Base-by-base conservation (phyloP, 2,329 filamentous ascomycete genomes). In the Scytalidium lignicola region DNA sequence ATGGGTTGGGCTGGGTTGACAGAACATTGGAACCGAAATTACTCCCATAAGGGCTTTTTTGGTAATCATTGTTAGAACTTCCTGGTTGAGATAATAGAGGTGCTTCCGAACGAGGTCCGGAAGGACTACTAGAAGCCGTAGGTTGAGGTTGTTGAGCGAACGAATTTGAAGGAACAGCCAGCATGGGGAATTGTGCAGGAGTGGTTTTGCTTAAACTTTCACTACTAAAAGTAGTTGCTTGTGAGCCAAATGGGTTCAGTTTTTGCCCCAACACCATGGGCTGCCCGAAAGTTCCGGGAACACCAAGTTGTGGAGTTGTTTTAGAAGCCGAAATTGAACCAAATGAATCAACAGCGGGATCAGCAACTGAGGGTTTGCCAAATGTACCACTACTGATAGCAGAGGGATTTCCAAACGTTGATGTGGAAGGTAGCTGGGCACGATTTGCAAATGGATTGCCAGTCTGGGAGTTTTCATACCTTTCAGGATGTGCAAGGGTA, bases 151-250 rank as follows among this genome's bases (percentile, higher is more conserved):
- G 58, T 48, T 71, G 70, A 2, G 74, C 71, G 53, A 82, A 80
- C 1, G 67, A 60, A 43, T 64, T 69, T 10, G 62, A 58, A 15
- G 63, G 60, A 49, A 47, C 42, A 21, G 57, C 66, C 70, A 55
- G 80, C 80, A 2, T 76, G 66, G 58, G 67, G 75, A 56, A 57
- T 56, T 54, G 50, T 22, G 64, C 58, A 66, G 44, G 48, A 70
- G 20, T 57, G 59, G 18, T 56, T 49, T 51, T 47, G 29, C 15
- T 43, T 48, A 54, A 17, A 59, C 46, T 43, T 58, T 43, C 68
- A 65, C 40, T 50, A 44, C n/a, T 66, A 69, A 57, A 79, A 79
- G 2, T 76, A 65, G 58, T 67, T 74, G 55, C 43, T 15, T 55
- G 53, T 41, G 58, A 59, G 32, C 55, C 61, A 53, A 62, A 67